These are phyloP conservation scores for Leishmania tarentolae DNA, from an alignment of 208 protist genomes.

Conservation along the genomic window DNA sequence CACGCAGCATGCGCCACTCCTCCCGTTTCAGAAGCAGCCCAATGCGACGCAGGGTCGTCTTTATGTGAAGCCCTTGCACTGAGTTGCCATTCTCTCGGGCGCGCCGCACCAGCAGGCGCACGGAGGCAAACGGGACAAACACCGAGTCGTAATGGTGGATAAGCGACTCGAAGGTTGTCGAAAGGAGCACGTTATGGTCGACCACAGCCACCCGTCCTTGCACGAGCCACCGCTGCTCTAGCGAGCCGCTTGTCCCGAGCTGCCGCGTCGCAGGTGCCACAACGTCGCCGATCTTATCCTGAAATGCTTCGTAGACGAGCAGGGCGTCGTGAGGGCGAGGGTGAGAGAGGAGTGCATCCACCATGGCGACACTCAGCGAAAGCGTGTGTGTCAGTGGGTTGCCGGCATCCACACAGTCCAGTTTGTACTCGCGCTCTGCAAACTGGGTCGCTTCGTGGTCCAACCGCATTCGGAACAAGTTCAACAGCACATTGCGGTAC, in stretches of 20 bases:
- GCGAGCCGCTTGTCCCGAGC: slow-evolving; percentile 60
- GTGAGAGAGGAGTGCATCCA: slow-evolving; percentile 78
- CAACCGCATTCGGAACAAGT: slow-evolving; percentile 60
- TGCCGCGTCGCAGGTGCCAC: slow-evolving; percentile 55
- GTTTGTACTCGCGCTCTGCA: slow-evolving; percentile 59
- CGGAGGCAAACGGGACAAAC: slow-evolving; percentile 72
- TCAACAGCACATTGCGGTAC: slow-evolving; percentile 74
- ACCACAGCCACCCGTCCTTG: slow-evolving; percentile 88
- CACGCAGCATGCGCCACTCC: slow-evolving; percentile 57
- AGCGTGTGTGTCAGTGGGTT: slow-evolving; percentile 65
- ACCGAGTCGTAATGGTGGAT: slow-evolving; percentile 85
- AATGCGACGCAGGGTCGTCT: slow-evolving; percentile 45
- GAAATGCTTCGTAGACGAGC: slow-evolving; percentile 63
- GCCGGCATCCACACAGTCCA: slow-evolving; percentile 44
- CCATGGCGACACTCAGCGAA: slow-evolving; percentile 61
- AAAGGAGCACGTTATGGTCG: slow-evolving; percentile 87
- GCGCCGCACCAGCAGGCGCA: slow-evolving; percentile 74
- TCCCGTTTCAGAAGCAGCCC: slow-evolving; percentile 37
- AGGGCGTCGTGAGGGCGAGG: slow-evolving; percentile 67
- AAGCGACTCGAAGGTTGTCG: slow-evolving; percentile 78
- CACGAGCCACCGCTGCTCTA: slow-evolving; percentile 81
- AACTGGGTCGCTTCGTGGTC: slow-evolving; percentile 85
- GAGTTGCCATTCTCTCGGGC: slow-evolving; percentile 53
- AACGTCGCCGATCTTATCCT: slow-evolving; percentile 62
- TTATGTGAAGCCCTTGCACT: slow-evolving; percentile 64